phyloP scores from a whole-genome alignment of 495 filamentous ascomycete genomes.

The Aspergillus ellipticus region DNA sequence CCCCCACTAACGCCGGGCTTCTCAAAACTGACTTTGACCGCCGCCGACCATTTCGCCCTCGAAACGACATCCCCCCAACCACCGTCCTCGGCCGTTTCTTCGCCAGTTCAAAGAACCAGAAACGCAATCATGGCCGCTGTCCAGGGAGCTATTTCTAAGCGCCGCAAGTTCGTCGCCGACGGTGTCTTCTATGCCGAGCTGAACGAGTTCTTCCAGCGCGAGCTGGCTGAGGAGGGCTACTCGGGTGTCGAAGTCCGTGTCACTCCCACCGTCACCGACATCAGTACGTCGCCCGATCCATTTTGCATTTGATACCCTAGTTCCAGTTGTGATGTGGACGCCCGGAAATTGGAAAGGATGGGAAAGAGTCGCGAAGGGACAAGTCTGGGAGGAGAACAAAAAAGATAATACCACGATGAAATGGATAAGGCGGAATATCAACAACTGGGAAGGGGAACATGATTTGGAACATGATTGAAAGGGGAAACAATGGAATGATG shows the following conservation, averaged over 20 bases:
- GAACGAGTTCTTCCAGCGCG: conserved; percentile 99
- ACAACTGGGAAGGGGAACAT: conserved; percentile 6
- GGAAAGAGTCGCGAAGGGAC: neutral
- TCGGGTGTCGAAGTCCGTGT: conserved; percentile 99
- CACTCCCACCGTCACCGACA: conserved; percentile 98
- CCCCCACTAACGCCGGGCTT: conserved; percentile 42
- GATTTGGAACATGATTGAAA: no score
- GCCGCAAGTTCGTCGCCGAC: conserved; percentile 99
- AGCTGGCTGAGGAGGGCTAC: conserved; percentile 99
- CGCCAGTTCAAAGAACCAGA: conserved; percentile 36
- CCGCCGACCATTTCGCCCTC: conserved; percentile 29
- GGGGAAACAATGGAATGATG: neutral
- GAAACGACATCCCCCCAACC: conserved; percentile 26
- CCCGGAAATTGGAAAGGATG: conserved; percentile 2
- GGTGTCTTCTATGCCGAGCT: conserved; percentile 99
- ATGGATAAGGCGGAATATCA: conserved; percentile 1
- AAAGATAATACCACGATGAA: neutral
- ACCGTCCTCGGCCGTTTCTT: conserved; percentile 33
- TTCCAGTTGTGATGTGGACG: neutral
- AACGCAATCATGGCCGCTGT: conserved; percentile 62
- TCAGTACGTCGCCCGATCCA: conserved; percentile 60
- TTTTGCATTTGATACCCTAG: conserved; percentile 11
- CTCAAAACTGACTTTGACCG: conserved; percentile 30
- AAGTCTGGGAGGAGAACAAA: neutral
- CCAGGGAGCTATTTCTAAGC: conserved; percentile 84